Evolutionary conservation across 306 rosid species (phyloP), one percentile per base, ranked within the genome.

Genomic region (Cicer chorassanicum): DNA sequence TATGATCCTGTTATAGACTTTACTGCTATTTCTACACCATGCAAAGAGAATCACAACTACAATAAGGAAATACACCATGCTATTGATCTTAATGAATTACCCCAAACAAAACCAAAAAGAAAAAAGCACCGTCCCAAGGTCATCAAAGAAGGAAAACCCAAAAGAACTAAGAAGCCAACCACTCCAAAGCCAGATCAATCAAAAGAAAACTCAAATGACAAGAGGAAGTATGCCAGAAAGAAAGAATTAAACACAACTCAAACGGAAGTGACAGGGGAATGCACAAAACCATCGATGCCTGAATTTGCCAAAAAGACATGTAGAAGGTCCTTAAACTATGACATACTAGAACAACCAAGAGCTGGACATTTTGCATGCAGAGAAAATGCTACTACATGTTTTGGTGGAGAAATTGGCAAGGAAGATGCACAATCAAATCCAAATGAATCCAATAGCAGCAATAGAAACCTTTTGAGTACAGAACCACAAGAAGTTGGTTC

Each of bases 91-190:
- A 90, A 86, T 64, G 73, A 76, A 74, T 83, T 80, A 14, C 87
- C 91, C 12, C 82, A 69, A 65, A 67, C 44, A 49, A 95, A 82
- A 86, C 84, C 82, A 65, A 89, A 69, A 64, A 86, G 92, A 54
- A 90, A 67, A 80, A 95, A 88, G 82, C 97, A 95, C 81, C 84
- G 99, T 65, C 96, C 99, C 45, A 95, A 90, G 90, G 99, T 95
- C 81, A 60, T 95, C 70, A 81, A 0, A 19, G 99, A 95, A 86
- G 85, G 80, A 65, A 86, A 90, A 74, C 88, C 88, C 11, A 87
- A 73, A 72, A 74, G 70, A 79, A 71, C 75, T 40, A 76, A 42
- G 8, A 87, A 83, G 79, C 72, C 82, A 13, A 74, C 46, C 59
- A 82, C 85, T 45, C 86, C 87, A 41, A 85, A 79, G 63, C 68